Evolutionary conservation across 2,329 filamentous ascomycete species (phyloP), one percentile per base, ranked within the genome.

Genomic region (Fusarium cyanostomum): DNA sequence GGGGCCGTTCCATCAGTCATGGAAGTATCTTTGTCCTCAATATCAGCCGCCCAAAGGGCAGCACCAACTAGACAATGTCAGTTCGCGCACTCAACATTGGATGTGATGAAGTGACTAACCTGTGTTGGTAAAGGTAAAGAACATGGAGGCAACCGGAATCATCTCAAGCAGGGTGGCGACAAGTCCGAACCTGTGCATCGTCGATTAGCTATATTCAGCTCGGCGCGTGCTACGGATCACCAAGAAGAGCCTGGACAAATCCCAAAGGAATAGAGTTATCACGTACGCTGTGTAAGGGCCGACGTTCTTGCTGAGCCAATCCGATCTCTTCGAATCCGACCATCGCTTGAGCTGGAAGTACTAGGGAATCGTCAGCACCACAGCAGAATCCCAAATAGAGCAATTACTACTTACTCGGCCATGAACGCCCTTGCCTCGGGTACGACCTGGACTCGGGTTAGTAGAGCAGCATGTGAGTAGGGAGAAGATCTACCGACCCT

Each of bases 311-410:
- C 88, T 81, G 18, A 97, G 79, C 83, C 89, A 96, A 44, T 88
- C 82, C 42, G 86, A 82, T 70, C 82, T 85, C 75, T 92, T 85
- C 10, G 80, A 80, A 26, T 81, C 77, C 38, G 85, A 86, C 92
- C 92, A 96, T 43, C 86, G 86, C 80, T 97, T 98, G 61, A 98
- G 83, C 79, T 96, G 92, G 75, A 97, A 97, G 78, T 97, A 97
- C 78, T 95, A 26, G 9, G 51, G 12, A 7, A 37, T n/a, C 4
- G 24, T 71, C 51, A 65, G 53, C 21, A 18, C 12, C 9, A 6
- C 5, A 16, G 8, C n/a, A 16, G 16, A 27, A 38, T 7, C 9
- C 24, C n/a, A 4, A 21, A 7, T 42, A 15, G 12, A 21, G n/a
- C 11, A 12, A 12, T 18, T n/a, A 5, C n/a, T 30, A 75, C 82